Percentiles rank a stretch among this genome's conserved stretches.
Evolutionary conservation across 2,329 filamentous ascomycete species (phyloP).

Genomic region (Fusarium keratoplasticum): DNA sequence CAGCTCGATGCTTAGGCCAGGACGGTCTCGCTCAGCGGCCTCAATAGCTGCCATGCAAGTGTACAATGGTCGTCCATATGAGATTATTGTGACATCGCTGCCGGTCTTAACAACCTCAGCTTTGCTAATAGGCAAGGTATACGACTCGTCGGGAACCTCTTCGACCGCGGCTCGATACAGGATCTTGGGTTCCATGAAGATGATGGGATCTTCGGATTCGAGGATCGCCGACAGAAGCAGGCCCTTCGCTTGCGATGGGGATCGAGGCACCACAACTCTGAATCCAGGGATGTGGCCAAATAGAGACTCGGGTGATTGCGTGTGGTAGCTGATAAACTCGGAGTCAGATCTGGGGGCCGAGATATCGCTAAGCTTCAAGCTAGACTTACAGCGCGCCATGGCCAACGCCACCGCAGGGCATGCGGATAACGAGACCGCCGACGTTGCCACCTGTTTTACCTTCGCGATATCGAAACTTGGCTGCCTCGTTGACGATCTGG

Average conservation of each 20-base stretch:
- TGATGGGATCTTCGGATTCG: slow-evolving; percentile 79
- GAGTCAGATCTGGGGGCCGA: not conserved
- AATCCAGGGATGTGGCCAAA: slow-evolving; percentile 91
- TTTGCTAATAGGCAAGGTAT: slow-evolving; percentile 84
- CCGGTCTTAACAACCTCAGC: slow-evolving; percentile 85
- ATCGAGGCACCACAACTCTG: slow-evolving; percentile 86
- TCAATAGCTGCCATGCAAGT: slow-evolving; percentile 81
- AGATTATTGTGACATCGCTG: slow-evolving; percentile 82
- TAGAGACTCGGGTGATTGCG: slow-evolving; percentile 86
- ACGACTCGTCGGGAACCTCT: slow-evolving; percentile 83
- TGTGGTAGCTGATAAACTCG: slow-evolving; percentile 69
- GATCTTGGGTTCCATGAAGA: slow-evolving; percentile 95
- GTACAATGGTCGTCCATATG: slow-evolving; percentile 91
- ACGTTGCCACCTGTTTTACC: slow-evolving; percentile 66
- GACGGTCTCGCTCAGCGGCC: slow-evolving; percentile 76
- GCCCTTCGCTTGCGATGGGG: slow-evolving; percentile 87
- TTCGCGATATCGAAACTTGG: slow-evolving; percentile 84
- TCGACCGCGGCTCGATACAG: slow-evolving; percentile 92
- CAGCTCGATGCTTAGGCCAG: slow-evolving; percentile 80
- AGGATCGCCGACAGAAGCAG: slow-evolving; percentile 80
- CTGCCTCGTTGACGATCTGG: slow-evolving; percentile 91
- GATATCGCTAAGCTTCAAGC: not conserved
- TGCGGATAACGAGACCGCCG: slow-evolving; percentile 85
- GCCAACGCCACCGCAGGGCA: slow-evolving; percentile 89
- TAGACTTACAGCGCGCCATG: slow-evolving; percentile 74